Base-by-base conservation (phyloP, 2,329 filamentous ascomycete genomes). In the Coniochaeta prunicola region DNA sequence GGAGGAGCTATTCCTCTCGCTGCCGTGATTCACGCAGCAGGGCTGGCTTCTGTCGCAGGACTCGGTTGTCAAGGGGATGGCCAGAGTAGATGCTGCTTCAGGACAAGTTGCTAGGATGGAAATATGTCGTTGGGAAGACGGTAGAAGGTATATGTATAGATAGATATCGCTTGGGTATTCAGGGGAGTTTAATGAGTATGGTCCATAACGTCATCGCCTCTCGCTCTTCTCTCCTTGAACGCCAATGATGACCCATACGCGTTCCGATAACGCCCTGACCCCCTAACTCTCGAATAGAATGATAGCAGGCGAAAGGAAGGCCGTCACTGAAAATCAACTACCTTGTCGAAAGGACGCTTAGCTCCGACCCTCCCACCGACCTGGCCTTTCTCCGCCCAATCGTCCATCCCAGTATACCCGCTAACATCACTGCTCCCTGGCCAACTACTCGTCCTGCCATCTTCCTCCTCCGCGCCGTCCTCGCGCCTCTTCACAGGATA, bases 1-100 rank as follows among this genome's bases (percentile, higher is more conserved):
- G 65, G 58, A 62, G 59, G 58, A 60, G 13, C 58, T 68, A 8
- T 69, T 66, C 33, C 33, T 68, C 59, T 65, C 62, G 24, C 56
- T 69, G n/a, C 65, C 62, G 4, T 67, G 30, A 45, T 8, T 19
- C 24, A 4, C 5, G 9, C 8, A 15, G 19, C 3, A 45, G 40
- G 19, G 19, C 21, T 8, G 21, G 40, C 8, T 15, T 24, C 10
- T 19, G 40, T 26, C 40, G 26, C 3, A 21, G 4, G 26, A 45
- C n/a, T n/a, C n/a, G n/a, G n/a, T n/a, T n/a, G n/a, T n/a, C n/a
- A n/a, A n/a, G n/a, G n/a, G n/a, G n/a, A n/a, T n/a, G n/a, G n/a
- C n/a, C n/a, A n/a, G n/a, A n/a, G n/a, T n/a, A n/a, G n/a, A n/a
- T n/a, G n/a, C n/a, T n/a, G n/a, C n/a, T n/a, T n/a, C n/a, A n/a